Conservation (phyloP, 495 filamentous ascomycete genomes). For the Barbatosphaeria neglecta region DNA sequence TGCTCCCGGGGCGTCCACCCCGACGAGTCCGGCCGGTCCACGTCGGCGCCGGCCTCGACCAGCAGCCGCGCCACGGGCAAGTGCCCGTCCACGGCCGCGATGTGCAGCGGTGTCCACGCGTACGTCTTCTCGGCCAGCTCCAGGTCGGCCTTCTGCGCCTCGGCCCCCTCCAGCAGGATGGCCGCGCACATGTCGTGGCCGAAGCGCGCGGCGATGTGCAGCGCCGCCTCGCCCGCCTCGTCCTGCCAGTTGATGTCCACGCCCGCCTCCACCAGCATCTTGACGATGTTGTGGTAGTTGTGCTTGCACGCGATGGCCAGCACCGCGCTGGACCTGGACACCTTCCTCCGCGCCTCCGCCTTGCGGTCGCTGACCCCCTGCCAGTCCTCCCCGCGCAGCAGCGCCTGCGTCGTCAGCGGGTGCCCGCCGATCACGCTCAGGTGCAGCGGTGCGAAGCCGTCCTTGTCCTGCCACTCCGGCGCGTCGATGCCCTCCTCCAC, state of each 20-base stretch:
- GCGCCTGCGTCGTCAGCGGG: constrained; percentile 64
- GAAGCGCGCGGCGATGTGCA: constrained; percentile 86
- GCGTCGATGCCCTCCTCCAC: constrained; percentile 77
- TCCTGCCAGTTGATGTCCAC: constrained; percentile 93
- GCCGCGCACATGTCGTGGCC: constrained; percentile 70
- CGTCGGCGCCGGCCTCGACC: constrained; percentile 61
- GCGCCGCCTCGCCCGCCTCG: constrained; percentile 79
- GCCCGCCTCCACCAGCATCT: constrained; percentile 76
- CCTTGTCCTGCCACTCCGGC: constrained; percentile 76
- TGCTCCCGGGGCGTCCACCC: constrained; percentile 96
- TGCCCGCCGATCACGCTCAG: constrained; percentile 88
- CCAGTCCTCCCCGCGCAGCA: constrained; percentile 73
- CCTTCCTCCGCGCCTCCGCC: constrained; percentile 49
- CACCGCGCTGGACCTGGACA: constrained; percentile 80
- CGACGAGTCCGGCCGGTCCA: constrained; percentile 64
- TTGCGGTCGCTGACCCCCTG: constrained; percentile 45
- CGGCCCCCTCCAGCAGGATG: constrained; percentile 58
- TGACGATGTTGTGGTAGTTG: constrained; percentile 71
- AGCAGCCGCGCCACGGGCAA: constrained; percentile 57
- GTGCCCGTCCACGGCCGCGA: constrained; percentile 81
- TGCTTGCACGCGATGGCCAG: constrained; percentile 77
- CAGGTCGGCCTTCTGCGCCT: constrained; percentile 57
- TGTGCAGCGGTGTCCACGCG: constrained; percentile 86
- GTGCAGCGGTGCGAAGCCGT: constrained; percentile 85
- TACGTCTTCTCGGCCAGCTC: constrained; percentile 76